These are phyloP conservation scores for Aspergillus sojae DNA, from an alignment of 2,329 filamentous ascomycete species.

Conservation along the genomic window DNA sequence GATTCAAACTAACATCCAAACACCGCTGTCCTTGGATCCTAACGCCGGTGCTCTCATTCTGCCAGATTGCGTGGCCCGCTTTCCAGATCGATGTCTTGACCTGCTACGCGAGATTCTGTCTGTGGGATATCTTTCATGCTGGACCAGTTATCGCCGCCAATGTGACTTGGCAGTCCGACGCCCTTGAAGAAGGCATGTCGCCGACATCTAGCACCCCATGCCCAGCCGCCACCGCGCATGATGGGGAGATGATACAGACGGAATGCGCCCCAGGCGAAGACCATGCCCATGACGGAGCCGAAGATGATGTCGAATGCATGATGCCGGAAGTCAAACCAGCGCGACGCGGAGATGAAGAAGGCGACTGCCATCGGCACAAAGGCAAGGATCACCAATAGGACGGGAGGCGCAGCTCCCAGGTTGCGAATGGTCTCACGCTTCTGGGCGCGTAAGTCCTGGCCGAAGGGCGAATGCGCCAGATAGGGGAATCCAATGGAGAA, in stretches of 20 bases:
- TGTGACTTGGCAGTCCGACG: constrained; percentile 35
- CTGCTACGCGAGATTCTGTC: constrained; percentile 1
- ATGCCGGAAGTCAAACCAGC: constrained; percentile 87
- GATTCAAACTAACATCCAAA: not conserved
- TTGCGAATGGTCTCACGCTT: constrained; percentile 59
- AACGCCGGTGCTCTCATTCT: constrained; percentile 10
- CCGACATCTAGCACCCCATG: constrained; percentile 77
- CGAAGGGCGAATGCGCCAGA: constrained; percentile 33
- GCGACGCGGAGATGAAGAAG: constrained; percentile 80
- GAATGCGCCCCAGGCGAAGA: constrained; percentile 74
- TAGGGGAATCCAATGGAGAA: constrained; percentile 52
- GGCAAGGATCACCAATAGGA: constrained; percentile 73
- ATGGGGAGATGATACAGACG: constrained; percentile 85
- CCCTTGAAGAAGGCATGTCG: constrained; percentile 66
- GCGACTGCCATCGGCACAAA: constrained; percentile 73
- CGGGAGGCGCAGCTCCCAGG: constrained; percentile 78
- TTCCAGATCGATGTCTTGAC: constrained; percentile 24
- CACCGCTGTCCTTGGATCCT: not conserved
- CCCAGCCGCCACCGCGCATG: constrained; percentile 78
- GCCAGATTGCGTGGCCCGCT: constrained; percentile 17
- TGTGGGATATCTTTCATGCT: constrained; percentile 12
- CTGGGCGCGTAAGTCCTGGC: constrained; percentile 24
- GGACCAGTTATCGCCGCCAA: constrained; percentile 33
- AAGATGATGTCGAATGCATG: constrained; percentile 91
- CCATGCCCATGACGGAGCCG: constrained; percentile 76